Conservation (phyloP, 306 rosid species). For the Quercus parvula region DNA sequence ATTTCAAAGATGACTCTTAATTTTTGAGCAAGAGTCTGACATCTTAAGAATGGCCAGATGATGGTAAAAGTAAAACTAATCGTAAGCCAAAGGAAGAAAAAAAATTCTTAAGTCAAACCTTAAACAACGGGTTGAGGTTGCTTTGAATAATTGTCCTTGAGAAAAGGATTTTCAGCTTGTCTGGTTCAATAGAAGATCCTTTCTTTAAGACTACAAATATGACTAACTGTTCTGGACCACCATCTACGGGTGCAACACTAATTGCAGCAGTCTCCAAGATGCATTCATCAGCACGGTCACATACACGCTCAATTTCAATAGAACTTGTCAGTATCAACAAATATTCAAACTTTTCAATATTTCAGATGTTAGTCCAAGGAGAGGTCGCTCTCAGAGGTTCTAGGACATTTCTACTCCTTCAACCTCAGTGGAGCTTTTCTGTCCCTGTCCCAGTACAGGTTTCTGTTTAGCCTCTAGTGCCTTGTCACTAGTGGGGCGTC, state of each 20-base stretch:
- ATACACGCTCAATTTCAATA: conserved; percentile 67
- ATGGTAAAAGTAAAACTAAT: background rate
- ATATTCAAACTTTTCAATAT: background rate
- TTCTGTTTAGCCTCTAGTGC: too few relatives aligned
- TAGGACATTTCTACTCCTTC: too few relatives aligned
- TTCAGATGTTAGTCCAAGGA: background rate
- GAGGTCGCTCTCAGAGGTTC: too few relatives aligned
- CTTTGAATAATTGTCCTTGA: conserved; percentile 68
- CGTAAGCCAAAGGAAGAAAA: background rate
- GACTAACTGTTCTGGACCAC: too few relatives aligned
- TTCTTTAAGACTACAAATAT: too few relatives aligned
- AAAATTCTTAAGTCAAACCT: conserved; percentile 34
- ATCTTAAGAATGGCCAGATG: background rate
- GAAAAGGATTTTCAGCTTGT: conserved; percentile 44
- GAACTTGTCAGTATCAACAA: conserved; percentile 54
- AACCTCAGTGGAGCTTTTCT: too few relatives aligned
- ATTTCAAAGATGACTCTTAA: background rate
- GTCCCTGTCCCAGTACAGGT: too few relatives aligned
- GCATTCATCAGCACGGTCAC: conserved; percentile 62
- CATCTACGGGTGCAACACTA: conserved; percentile 41
- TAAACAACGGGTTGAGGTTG: conserved; percentile 78
- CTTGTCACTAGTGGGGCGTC: too few relatives aligned
- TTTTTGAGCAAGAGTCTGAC: background rate
- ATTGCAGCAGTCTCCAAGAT: conserved; percentile 67
- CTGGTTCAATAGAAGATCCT: conserved; percentile 28